Percentiles rank a stretch among this genome's conserved stretches.
These are phyloP conservation scores for Colletotrichum spinosum DNA, from an alignment of 2,329 filamentous ascomycete genomes.

Conservation along the genomic window DNA sequence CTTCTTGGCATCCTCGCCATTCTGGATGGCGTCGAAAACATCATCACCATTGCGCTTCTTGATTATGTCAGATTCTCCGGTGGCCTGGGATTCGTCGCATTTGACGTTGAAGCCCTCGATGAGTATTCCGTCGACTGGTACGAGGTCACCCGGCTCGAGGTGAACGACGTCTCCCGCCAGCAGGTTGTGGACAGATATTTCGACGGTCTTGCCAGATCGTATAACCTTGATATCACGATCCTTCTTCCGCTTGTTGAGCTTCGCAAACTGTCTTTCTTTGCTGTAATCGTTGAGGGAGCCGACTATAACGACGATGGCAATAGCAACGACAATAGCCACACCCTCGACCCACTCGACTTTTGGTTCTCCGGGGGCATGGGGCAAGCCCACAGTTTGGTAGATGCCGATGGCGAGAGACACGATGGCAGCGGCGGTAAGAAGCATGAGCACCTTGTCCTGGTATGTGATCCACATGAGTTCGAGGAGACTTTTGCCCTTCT, in stretches of 20 bases:
- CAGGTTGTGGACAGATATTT: constrained; percentile 77
- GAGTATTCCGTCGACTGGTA: constrained; percentile 79
- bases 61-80: constrained; percentile 82
- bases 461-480: constrained; percentile 86
- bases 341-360: constrained; percentile 75
- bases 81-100: constrained; percentile 82
- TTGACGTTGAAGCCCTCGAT: constrained; percentile 80
- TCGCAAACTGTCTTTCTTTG: constrained; percentile 83
- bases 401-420: constrained; percentile 81
- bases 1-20: constrained; percentile 74
- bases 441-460: constrained; percentile 83
- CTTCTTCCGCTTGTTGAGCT: constrained; percentile 83
- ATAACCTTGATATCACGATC: constrained; percentile 79
- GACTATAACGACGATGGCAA: constrained; percentile 80
- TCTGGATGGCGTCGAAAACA: constrained; percentile 76
- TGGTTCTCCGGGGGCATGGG: constrained; percentile 59
- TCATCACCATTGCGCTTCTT: constrained; percentile 76
- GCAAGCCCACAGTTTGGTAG: constrained; percentile 77
- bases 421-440: constrained; percentile 76
- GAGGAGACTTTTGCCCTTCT: constrained; percentile 79
- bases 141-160: constrained; percentile 80
- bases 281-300: constrained; percentile 84
- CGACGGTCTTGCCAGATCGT: constrained; percentile 76
- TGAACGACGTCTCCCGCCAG: constrained; percentile 78
- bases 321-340: constrained; percentile 84